Evolutionary conservation across 345 rosid genomes (phyloP).

Genomic region (Excoecaria agallocha): DNA sequence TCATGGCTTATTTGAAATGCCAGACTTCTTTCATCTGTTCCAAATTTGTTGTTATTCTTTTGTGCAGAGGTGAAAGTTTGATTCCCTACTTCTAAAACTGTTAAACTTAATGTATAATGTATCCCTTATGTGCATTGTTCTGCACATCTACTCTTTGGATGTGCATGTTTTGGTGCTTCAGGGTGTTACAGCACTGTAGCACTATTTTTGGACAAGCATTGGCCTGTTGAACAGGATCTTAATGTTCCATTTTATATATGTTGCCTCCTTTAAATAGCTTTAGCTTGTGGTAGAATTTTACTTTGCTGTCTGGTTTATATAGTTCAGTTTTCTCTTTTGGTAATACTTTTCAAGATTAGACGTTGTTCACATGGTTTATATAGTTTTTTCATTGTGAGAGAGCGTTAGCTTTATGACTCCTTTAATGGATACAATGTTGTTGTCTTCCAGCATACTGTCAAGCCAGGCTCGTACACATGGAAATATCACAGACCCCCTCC

Average conservation of each 20-base stretch:
- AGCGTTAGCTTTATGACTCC: slow-evolving; percentile 18
- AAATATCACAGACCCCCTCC: slow-evolving; percentile 70
- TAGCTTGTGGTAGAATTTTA: slow-evolving; percentile 1
- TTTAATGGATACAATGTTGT: slow-evolving; percentile 51
- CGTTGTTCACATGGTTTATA: neutral
- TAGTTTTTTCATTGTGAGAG: slow-evolving; percentile 3
- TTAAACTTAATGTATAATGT: neutral
- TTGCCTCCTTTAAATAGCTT: neutral
- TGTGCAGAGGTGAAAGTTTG: neutral
- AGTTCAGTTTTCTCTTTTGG: neutral
- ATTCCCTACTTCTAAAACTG: neutral
- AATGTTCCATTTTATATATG: neutral
- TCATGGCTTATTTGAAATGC: too few species aligned
- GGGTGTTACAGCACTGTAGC: neutral
- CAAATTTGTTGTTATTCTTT: neutral
- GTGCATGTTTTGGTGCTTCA: neutral
- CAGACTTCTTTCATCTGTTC: neutral
- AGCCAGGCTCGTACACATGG: slow-evolving; percentile 82
- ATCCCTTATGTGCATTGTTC: neutral
- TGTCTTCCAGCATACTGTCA: slow-evolving; percentile 68
- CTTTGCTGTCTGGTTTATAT: neutral
- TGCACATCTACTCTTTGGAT: slow-evolving; percentile 1
- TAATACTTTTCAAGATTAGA: neutral
- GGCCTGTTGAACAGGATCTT: neutral
- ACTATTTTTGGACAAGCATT: neutral